Conservation (phyloP, 305 asterid genomes). For the Fraxinus ornus region DNA sequence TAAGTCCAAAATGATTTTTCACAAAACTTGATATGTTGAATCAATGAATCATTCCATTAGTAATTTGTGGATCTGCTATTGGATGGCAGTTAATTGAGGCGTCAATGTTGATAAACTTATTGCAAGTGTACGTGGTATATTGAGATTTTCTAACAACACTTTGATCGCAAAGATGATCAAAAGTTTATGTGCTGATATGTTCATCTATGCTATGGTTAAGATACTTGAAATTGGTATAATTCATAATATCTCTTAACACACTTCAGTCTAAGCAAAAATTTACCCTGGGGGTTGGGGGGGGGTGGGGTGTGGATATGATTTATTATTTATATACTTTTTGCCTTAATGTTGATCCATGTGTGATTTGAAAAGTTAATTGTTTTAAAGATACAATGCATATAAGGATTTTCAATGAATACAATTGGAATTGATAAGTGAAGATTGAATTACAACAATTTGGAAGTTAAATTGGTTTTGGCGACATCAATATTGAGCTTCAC, state of each 20-base stretch:
- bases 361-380: not conserved
- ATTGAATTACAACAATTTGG: not conserved
- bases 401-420: not conserved
- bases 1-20: not conserved
- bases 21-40: not conserved
- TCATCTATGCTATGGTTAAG: no score
- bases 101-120: not conserved
- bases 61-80: not conserved
- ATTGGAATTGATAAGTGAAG: not conserved
- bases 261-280: no score
- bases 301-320: no score
- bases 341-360: not conserved
- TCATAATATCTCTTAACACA: no score
- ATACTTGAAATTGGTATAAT: no score
- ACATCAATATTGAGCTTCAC: not conserved
- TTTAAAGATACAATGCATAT: not conserved
- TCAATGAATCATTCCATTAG: not conserved
- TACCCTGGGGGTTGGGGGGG: no score
- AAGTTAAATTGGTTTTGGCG: not conserved
- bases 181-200: no score
- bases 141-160: not conserved
- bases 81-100: not conserved
- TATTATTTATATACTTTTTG: no score
- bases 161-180: not conserved
- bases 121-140: no score